phyloP scores from a whole-genome alignment of 164 flowering plant species.

The Nelumbo lutea region DNA sequence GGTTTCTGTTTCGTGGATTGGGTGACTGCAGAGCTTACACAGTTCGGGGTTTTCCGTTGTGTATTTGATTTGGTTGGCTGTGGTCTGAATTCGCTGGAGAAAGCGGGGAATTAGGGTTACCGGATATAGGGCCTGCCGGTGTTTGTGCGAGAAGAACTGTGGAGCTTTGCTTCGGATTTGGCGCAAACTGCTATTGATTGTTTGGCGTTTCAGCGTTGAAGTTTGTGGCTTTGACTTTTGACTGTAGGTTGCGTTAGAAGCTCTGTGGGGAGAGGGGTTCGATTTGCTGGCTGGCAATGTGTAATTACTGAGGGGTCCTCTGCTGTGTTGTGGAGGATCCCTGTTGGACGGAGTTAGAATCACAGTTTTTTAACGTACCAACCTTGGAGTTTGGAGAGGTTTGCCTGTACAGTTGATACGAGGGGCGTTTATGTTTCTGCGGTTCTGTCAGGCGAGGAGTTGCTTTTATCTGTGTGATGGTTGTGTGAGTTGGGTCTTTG shows the following conservation, averaged over 20 bases:
- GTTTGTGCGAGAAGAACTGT: background rate
- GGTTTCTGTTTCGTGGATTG: background rate
- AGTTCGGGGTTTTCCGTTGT: background rate
- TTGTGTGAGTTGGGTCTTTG: constrained; percentile 10
- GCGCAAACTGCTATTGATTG: background rate
- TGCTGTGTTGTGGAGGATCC: constrained; percentile 56
- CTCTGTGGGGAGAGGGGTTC: constrained; percentile 15
- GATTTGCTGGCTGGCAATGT: constrained; percentile 34
- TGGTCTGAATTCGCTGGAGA: background rate
- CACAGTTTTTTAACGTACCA: background rate
- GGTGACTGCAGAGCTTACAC: background rate
- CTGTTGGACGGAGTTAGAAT: constrained; percentile 18
- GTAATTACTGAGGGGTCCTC: constrained; percentile 46
- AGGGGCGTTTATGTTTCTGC: background rate
- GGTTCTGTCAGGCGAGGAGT: constrained; percentile 4
- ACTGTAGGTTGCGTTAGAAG: background rate
- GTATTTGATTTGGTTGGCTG: background rate
- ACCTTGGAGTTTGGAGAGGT: constrained; percentile 1
- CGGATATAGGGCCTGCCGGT: background rate
- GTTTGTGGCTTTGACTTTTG: background rate
- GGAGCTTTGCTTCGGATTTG: background rate
- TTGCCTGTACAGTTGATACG: background rate
- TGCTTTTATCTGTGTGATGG: background rate
- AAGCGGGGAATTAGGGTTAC: background rate
- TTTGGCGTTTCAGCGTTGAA: background rate